Evolutionary conservation across 2,329 filamentous ascomycete genomes (phyloP).

Genomic region (Aspergillus ruber): DNA sequence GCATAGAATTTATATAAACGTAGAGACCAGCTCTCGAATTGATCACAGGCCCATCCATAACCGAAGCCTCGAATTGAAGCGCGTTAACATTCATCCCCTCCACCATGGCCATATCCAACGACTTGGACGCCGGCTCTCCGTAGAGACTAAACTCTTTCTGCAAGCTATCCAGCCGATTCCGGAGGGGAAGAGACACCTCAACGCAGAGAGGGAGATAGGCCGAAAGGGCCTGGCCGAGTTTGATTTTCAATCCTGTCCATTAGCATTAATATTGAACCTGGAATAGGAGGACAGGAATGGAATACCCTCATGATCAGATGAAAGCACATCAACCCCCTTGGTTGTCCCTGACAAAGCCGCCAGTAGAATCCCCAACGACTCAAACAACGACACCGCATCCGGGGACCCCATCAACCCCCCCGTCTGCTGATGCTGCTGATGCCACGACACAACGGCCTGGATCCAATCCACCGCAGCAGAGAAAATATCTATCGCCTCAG

Average conservation of each 20-base stretch:
- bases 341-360: conserved; percentile 31
- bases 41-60: conserved; percentile 62
- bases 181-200: conserved; percentile 32
- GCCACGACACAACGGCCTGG: conserved; percentile 30
- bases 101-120: conserved; percentile 39
- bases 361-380: conserved; percentile 37
- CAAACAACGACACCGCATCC: conserved; percentile 35
- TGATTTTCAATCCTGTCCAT: conserved; percentile 28
- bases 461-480: conserved; percentile 34
- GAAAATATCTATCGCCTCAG: conserved; percentile 28
- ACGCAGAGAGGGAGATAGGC: conserved; percentile 36
- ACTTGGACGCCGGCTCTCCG: conserved; percentile 35
- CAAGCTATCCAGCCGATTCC: conserved; percentile 32
- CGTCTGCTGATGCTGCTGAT: conserved; percentile 21
- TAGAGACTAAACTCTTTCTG: conserved; percentile 40
- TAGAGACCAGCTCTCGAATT: conserved; percentile 79
- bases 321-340: conserved; percentile 32
- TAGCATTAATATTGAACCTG: conserved; percentile 1
- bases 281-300: not conserved
- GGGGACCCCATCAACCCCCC: conserved; percentile 28
- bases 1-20: conserved; percentile 73
- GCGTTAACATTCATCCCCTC: conserved; percentile 38
- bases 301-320: conserved; percentile 30
- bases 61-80: conserved; percentile 47
- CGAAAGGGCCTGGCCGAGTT: conserved; percentile 33